Percentiles rank a stretch among this genome's conserved stretches.
These are phyloP conservation scores for Notholithocarpus densiflorus DNA, from an alignment of 306 rosid genomes.

Conservation along the genomic window DNA sequence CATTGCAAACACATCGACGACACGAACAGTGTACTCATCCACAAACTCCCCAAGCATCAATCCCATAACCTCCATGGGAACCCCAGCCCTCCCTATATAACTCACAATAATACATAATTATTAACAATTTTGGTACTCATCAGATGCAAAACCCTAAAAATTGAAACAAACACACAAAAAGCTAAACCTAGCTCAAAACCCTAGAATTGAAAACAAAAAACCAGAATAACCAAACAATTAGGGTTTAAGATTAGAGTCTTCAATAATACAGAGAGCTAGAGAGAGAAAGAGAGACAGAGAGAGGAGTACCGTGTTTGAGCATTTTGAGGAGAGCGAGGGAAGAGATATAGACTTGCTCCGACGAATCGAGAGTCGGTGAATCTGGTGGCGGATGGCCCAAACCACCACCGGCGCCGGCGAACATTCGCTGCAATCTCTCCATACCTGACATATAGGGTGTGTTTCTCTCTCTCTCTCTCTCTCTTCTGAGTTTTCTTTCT, in stretches of 20 bases:
- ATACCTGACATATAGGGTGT: conserved; percentile 45
- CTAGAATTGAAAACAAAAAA: not conserved
- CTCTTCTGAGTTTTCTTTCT: conserved; percentile 18
- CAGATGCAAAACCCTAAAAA: not conserved
- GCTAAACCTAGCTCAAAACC: not conserved
- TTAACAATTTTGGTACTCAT: no score
- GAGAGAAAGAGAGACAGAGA: not conserved
- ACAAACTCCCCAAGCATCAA: conserved; percentile 95
- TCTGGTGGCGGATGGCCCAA: conserved; percentile 94
- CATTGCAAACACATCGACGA: conserved; percentile 95
- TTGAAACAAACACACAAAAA: not conserved
- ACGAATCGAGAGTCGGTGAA: conserved; percentile 84
- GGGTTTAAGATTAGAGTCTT: not conserved
- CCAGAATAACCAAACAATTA: not conserved
- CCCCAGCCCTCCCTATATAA: conserved; percentile 82
- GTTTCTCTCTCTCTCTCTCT: not conserved
- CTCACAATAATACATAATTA: not conserved
- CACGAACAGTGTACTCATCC: conserved; percentile 90
- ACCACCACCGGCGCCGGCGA: conserved; percentile 93
- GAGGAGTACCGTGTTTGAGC: conserved; percentile 81
- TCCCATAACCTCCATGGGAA: conserved; percentile 99
- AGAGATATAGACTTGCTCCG: conserved; percentile 93
- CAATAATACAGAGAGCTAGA: not conserved
- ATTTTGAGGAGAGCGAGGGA: conserved; percentile 91
- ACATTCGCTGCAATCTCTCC: conserved; percentile 95